phyloP scores from a whole-genome alignment of 2,329 filamentous ascomycete species.

The Lithohypha guttulata region DNA sequence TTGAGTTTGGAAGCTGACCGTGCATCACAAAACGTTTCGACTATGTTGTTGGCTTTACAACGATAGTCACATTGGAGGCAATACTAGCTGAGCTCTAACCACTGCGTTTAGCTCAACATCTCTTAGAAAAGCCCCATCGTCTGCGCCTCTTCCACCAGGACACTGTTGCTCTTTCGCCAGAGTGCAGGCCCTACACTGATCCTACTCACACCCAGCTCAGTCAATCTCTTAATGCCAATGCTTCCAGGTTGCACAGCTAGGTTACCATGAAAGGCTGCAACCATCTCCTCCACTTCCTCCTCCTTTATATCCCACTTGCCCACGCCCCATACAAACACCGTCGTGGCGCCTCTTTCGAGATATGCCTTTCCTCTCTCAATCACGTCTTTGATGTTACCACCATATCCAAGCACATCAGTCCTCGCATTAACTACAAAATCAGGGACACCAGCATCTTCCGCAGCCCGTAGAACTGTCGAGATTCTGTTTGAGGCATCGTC shows the following conservation, averaged over 20 bases:
- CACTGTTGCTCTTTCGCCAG: slow-evolving; percentile 32
- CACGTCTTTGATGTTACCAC: slow-evolving; percentile 37
- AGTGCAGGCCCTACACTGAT: slow-evolving; percentile 45
- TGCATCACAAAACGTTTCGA: too few species aligned
- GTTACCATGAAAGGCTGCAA: slow-evolving; percentile 39
- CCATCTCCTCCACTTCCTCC: slow-evolving; percentile 39
- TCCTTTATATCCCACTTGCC: slow-evolving; percentile 33
- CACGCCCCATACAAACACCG: slow-evolving; percentile 52
- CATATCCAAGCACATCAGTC: slow-evolving; percentile 40
- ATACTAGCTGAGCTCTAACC: too few species aligned
- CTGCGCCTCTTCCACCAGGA: slow-evolving; percentile 24
- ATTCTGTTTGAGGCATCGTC: slow-evolving; percentile 35
- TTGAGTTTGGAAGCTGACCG: too few species aligned
- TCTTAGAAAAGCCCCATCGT: slow-evolving; percentile 5
- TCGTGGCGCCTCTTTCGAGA: slow-evolving; percentile 47
- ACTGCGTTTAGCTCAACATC: too few species aligned
- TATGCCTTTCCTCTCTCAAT: slow-evolving; percentile 47
- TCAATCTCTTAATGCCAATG: slow-evolving; percentile 37
- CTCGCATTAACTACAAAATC: slow-evolving; percentile 50
- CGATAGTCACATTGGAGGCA: too few species aligned
- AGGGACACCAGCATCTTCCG: slow-evolving; percentile 38
- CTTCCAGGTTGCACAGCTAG: slow-evolving; percentile 37
- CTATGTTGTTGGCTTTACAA: too few species aligned
- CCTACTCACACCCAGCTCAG: slow-evolving; percentile 42
- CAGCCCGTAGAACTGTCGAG: slow-evolving; percentile 32